Evolutionary conservation across 768 basidiomycete genomes (phyloP).

Genomic region (Peribolospora kevripleyi): DNA sequence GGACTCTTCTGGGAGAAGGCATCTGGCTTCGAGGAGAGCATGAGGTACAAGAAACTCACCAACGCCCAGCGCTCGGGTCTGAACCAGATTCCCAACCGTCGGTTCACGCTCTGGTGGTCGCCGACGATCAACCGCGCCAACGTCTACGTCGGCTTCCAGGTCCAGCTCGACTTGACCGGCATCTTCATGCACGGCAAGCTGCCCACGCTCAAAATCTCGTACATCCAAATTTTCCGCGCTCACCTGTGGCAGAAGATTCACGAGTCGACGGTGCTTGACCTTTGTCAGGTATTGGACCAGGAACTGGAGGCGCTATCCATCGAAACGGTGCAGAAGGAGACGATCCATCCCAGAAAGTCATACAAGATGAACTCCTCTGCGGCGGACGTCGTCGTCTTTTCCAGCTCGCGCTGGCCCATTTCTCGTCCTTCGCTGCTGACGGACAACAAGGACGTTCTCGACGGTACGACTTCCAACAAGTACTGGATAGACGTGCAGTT

Average conservation of each 20-base stretch:
- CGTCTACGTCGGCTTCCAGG: slow-evolving; percentile 99
- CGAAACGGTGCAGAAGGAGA: slow-evolving; percentile 98
- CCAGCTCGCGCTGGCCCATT: slow-evolving; percentile 74
- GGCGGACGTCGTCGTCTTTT: slow-evolving; percentile 92
- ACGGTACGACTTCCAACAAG: slow-evolving; percentile 96
- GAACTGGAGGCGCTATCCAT: slow-evolving; percentile 94
- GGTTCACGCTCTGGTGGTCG: slow-evolving; percentile 97
- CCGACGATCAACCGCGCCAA: slow-evolving; percentile 98
- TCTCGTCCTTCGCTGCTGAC: slow-evolving; percentile 83
- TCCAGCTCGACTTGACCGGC: slow-evolving; percentile 89
- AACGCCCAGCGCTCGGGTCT: slow-evolving; percentile 97
- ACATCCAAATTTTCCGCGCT: slow-evolving; percentile 99
- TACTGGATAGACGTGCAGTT: slow-evolving; percentile 58
- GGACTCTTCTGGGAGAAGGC: slow-evolving; percentile 98
- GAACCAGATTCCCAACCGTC: slow-evolving; percentile 94
- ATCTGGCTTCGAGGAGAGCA: slow-evolving; percentile 85
- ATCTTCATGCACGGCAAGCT: slow-evolving; percentile 99
- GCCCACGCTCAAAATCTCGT: slow-evolving; percentile 88
- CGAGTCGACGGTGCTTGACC: slow-evolving; percentile 40
- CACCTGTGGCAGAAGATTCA: slow-evolving; percentile 99
- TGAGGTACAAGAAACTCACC: slow-evolving; percentile 87
- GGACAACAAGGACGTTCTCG: slow-evolving; percentile 84
- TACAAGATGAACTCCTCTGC: slow-evolving; percentile 99
- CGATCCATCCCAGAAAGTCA: slow-evolving; percentile 96
- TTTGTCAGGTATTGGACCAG: slow-evolving; percentile 98